phyloP scores from a whole-genome alignment of 441 rosid species.

The Eruca vesicaria region DNA sequence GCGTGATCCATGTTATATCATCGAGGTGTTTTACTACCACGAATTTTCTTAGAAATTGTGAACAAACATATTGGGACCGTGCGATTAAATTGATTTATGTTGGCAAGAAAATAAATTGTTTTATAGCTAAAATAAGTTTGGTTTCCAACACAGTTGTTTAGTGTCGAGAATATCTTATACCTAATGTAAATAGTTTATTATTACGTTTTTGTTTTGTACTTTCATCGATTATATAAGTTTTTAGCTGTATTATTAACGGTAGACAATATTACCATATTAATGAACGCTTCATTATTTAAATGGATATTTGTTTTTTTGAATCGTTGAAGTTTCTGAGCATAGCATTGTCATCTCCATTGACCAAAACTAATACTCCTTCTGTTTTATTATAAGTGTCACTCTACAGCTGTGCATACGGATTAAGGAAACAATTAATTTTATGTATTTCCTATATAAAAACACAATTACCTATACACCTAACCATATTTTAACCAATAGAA shows the following conservation, averaged over 20 bases:
- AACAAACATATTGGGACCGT: conserved; percentile 37
- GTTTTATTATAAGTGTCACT: no score
- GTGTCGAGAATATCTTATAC: conserved; percentile 9
- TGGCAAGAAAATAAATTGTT: not conserved
- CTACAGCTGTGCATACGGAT: no score
- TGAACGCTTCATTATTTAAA: not conserved
- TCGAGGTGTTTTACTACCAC: conserved; percentile 37
- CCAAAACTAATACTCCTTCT: conserved; percentile 8
- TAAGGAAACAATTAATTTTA: no score
- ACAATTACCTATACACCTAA: no score
- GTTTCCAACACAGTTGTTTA: conserved; percentile 25
- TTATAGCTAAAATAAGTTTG: conserved; percentile 14
- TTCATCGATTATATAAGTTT: not conserved
- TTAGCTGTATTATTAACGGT: not conserved
- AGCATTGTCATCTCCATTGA: conserved; percentile 32
- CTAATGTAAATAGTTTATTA: conserved; percentile 16
- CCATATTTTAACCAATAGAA: no score
- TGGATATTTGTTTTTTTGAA: not conserved
- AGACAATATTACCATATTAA: conserved; percentile 7
- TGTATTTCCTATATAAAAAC: no score
- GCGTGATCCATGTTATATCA: conserved; percentile 34
- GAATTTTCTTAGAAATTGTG: conserved; percentile 34
- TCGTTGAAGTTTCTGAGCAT: not conserved
- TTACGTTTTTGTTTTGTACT: conserved; percentile 13
- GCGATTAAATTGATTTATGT: conserved; percentile 24